Conservation (phyloP, 371 early-diverging fungal species). For the Nematocida sp. region DNA sequence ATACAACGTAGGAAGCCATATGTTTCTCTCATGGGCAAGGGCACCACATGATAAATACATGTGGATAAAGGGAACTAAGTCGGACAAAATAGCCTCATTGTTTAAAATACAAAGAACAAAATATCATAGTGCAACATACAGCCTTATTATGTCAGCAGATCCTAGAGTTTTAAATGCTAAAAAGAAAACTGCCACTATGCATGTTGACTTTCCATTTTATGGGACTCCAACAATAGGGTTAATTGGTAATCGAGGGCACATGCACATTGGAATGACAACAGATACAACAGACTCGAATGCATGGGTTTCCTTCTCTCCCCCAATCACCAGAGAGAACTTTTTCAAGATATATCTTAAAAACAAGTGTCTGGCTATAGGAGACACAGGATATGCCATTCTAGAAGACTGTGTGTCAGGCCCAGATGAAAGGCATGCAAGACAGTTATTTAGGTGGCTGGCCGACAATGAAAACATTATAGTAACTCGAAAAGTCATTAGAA, state of each 20-base stretch:
- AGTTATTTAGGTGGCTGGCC: slow-evolving; percentile 39
- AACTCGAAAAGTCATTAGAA: background rate
- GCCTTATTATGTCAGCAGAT: slow-evolving; percentile 32
- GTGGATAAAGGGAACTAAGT: slow-evolving; percentile 19
- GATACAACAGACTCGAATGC: slow-evolving; percentile 2
- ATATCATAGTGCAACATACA: slow-evolving; percentile 34
- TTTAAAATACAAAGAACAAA: slow-evolving; percentile 20
- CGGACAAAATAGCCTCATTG: background rate
- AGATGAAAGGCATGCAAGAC: background rate
- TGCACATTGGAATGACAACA: slow-evolving; percentile 19
- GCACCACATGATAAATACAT: background rate
- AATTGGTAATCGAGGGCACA: background rate
- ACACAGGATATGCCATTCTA: slow-evolving; percentile 5
- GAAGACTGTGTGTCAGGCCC: slow-evolving; percentile 13
- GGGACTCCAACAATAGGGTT: slow-evolving; percentile 1
- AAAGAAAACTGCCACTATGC: background rate
- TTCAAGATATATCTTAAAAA: slow-evolving; percentile 46
- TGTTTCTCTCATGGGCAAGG: slow-evolving; percentile 4
- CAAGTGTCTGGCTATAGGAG: slow-evolving; percentile 19
- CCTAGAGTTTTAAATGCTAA: background rate
- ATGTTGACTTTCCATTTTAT: slow-evolving; percentile 14
- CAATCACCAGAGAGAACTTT: slow-evolving; percentile 5
- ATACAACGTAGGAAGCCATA: slow-evolving; percentile 40
- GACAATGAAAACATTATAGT: slow-evolving; percentile 10
- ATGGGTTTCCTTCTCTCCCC: slow-evolving; percentile 49